Evolutionary conservation across 176 grass and related monocot species (phyloP).

Genomic region (Microstegium vimineum): DNA sequence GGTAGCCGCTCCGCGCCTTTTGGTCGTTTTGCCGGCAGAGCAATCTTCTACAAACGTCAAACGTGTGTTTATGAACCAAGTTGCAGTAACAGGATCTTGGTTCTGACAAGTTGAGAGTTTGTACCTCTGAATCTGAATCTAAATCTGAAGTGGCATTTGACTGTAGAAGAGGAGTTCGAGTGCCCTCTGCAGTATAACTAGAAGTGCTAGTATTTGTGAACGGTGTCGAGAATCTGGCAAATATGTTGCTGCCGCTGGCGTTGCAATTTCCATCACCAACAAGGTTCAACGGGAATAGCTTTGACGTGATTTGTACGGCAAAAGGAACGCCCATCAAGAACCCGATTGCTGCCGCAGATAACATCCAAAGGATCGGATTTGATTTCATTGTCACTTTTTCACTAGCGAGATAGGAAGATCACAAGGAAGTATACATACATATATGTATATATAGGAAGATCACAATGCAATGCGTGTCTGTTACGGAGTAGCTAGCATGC

Average conservation of each 20-base stretch:
- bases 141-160: constrained; percentile 13
- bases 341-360: not conserved
- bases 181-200: not conserved
- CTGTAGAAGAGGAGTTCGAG: not conserved
- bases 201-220: not conserved
- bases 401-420: not conserved
- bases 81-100: too few relatives aligned
- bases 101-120: not conserved
- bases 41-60: not conserved
- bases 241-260: not conserved
- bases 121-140: constrained; percentile 16
- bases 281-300: not conserved
- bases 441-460: too few relatives aligned
- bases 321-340: constrained; percentile 1
- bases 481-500: too few relatives aligned
- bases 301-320: not conserved
- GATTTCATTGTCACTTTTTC: not conserved
- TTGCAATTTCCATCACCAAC: not conserved
- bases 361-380: not conserved
- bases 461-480: too few relatives aligned
- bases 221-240: not conserved
- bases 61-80: too few relatives aligned
- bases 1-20: constrained; percentile 48
- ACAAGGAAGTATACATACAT: too few relatives aligned
- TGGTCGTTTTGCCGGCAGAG: not conserved